Percentiles rank a stretch among this genome's conserved stretches.
Conservation (phyloP, 495 filamentous ascomycete species). For the Penicillium chermesinum region DNA sequence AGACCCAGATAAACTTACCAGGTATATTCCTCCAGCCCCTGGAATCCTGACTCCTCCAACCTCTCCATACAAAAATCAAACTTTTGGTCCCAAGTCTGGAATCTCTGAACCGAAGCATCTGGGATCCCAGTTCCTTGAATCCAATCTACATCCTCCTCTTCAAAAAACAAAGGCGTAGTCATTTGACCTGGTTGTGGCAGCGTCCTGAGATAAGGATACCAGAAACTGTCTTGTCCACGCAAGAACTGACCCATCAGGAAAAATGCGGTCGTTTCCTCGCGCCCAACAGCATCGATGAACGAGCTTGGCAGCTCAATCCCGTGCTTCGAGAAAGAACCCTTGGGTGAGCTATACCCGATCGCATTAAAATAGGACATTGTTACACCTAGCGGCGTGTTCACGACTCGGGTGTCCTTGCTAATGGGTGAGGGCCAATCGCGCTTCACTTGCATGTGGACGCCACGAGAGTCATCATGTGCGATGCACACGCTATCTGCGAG, state of each 20-base stretch:
- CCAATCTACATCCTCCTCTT: slow-evolving; percentile 52
- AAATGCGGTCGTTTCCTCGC: slow-evolving; percentile 41
- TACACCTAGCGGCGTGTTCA: slow-evolving; percentile 40
- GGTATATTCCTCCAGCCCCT: slow-evolving; percentile 31
- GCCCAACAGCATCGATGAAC: slow-evolving; percentile 34
- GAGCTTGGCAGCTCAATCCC: slow-evolving; percentile 29
- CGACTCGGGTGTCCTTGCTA: slow-evolving; percentile 32
- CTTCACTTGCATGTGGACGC: slow-evolving; percentile 44
- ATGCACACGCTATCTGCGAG: slow-evolving; percentile 39
- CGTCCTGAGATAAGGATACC: slow-evolving; percentile 57
- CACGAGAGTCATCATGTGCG: slow-evolving; percentile 34
- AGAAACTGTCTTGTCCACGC: slow-evolving; percentile 46
- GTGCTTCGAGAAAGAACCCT: slow-evolving; percentile 29
- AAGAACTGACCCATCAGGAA: slow-evolving; percentile 56
- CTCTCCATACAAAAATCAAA: slow-evolving; percentile 37
- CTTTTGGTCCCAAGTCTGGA: slow-evolving; percentile 43
- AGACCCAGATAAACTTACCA: slow-evolving; percentile 39
- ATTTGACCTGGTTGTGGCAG: slow-evolving; percentile 51
- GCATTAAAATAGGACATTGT: slow-evolving; percentile 53
- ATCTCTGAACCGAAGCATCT: slow-evolving; percentile 39
- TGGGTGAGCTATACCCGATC: slow-evolving; percentile 22
- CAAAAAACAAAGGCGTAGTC: slow-evolving; percentile 55
- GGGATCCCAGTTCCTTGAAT: slow-evolving; percentile 57
- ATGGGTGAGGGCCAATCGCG: slow-evolving; percentile 20
- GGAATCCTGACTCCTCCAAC: slow-evolving; percentile 34